Evolutionary conservation across 129 eudicot genomes (phyloP).

Genomic region (Daucus carota): DH1_v3.0 NC_030386.2:27841001-27841500

Average conservation of each 20-base stretch:
- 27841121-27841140: neutral
- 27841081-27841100: neutral
- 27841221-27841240: neutral
- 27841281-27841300: neutral
- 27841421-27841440: neutral
- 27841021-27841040: neutral
- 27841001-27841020: neutral
- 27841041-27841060: neutral
- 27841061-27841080: neutral
- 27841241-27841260: neutral
- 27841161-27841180: neutral
- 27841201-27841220: neutral
- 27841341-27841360: neutral
- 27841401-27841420: neutral
- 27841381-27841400: neutral
- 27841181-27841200: neutral
- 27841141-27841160: neutral
- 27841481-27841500: slow-evolving; percentile 58
- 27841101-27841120: neutral
- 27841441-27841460: neutral
- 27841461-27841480: neutral
- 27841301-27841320: neutral
- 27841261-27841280: neutral
- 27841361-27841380: neutral
- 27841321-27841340: neutral